Percentiles rank a stretch among this genome's conserved stretches.
These are phyloP conservation scores for Lodderomyces margitis DNA, from an alignment of 1,139 yeast genomes.

Conservation along the genomic window DNA sequence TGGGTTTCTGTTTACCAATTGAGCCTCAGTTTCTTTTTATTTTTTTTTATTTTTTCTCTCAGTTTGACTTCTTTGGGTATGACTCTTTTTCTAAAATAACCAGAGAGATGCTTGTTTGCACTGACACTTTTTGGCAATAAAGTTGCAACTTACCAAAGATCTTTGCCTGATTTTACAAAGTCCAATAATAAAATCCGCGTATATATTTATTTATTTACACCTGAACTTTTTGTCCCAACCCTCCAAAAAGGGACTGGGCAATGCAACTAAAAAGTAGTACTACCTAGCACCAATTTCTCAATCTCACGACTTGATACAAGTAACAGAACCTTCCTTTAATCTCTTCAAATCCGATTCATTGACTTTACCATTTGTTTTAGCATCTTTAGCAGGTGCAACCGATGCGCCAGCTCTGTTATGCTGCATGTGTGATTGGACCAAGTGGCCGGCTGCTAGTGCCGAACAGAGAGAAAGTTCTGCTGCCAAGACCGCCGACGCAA, in stretches of 20 bases:
- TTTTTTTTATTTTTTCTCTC: neutral
- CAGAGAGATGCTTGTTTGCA: too few species aligned
- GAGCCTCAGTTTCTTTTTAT: neutral
- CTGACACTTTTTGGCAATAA: too few species aligned
- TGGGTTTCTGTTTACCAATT: too few species aligned
- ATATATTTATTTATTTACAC: too few species aligned
- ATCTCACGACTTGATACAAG: conserved; percentile 50
- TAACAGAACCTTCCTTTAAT: conserved; percentile 67
- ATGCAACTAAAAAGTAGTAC: neutral
- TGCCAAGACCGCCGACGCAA: conserved; percentile 93
- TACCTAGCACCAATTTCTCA: too few species aligned
- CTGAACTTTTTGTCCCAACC: neutral
- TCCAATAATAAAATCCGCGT: neutral
- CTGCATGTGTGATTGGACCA: conserved; percentile 96
- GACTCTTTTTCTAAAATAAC: neutral
- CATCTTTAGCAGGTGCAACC: conserved; percentile 16
- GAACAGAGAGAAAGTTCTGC: conserved; percentile 93
- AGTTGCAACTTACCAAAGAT: too few species aligned
- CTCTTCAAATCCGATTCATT: conserved; percentile 47
- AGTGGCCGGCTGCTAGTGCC: conserved; percentile 97
- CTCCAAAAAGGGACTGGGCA: neutral
- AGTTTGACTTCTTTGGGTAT: neutral
- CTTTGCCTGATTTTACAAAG: too few species aligned
- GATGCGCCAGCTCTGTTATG: conserved; percentile 78
- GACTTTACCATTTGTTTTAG: conserved; percentile 13